These are phyloP conservation scores for Malus hybrid DNA, from an alignment of 331 rosid genomes.

Conservation along the genomic window DNA sequence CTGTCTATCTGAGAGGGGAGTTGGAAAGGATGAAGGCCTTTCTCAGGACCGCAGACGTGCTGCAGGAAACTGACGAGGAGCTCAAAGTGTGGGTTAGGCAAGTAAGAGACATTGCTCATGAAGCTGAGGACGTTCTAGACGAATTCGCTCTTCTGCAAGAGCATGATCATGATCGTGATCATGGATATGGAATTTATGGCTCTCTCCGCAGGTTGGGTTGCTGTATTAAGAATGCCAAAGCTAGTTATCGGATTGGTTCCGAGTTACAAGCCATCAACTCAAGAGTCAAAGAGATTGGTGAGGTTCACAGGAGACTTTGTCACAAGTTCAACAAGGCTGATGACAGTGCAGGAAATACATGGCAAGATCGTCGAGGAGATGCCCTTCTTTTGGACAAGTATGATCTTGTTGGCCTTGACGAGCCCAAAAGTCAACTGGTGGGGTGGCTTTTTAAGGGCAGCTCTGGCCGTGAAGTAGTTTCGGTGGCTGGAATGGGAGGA, in stretches of 20 bases:
- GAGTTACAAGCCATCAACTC: not conserved
- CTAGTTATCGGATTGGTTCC: not conserved
- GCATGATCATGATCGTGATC: not conserved
- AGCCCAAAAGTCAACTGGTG: conserved; percentile 12
- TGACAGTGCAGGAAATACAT: not conserved
- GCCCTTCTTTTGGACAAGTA: conserved; percentile 9
- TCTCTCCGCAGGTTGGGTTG: not conserved
- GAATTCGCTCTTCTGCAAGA: conserved; percentile 5
- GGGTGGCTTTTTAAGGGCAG: not conserved
- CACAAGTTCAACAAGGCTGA: not conserved
- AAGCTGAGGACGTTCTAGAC: conserved; percentile 18
- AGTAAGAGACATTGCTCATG: conserved; percentile 8
- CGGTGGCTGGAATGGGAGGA: conserved; percentile 14
- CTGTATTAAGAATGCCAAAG: conserved; percentile 12
- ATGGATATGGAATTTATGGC: not conserved
- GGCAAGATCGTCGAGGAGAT: conserved; percentile 12
- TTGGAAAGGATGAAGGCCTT: conserved; percentile 14
- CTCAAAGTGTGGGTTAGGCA: conserved; percentile 25
- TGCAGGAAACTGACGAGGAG: conserved; percentile 5
- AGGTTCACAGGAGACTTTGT: conserved; percentile 4
- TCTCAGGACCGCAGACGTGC: conserved; percentile 2
- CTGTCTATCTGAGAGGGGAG: conserved; percentile 4
- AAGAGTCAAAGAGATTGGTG: not conserved
- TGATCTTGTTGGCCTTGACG: conserved; percentile 9
- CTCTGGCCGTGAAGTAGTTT: conserved; percentile 1